Conservation (phyloP, 257 asterid species). For the Solanum dulcamara region DNA sequence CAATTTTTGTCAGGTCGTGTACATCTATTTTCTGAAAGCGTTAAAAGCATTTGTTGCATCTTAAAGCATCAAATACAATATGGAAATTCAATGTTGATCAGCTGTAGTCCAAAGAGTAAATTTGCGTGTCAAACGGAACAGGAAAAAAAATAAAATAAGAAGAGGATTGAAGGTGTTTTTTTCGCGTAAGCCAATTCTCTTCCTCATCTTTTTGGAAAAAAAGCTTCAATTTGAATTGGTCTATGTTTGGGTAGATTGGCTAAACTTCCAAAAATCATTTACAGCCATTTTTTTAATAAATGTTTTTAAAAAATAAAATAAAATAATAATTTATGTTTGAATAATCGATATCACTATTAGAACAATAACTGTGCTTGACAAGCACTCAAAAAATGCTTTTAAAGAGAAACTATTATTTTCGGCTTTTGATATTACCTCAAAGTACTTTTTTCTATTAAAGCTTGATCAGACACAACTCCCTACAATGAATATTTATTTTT, state of each 20-base stretch:
- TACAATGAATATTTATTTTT: neutral
- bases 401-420: neutral
- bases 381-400: neutral
- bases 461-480: neutral
- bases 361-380: neutral
- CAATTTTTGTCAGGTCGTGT: accelerated
- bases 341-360: neutral
- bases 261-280: neutral
- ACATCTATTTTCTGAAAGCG: neutral
- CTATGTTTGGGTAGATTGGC: neutral
- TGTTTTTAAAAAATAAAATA: neutral
- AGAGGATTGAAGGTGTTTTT: neutral
- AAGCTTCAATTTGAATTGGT: neutral
- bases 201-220: neutral
- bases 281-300: neutral
- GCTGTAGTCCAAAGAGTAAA: neutral
- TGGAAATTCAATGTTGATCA: neutral
- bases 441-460: neutral
- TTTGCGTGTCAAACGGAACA: neutral
- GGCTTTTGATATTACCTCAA: neutral
- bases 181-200: neutral
- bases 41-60: neutral
- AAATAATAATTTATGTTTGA: neutral
- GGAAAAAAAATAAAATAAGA: neutral
- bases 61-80: neutral